These are phyloP conservation scores for Gracilaria domingensis DNA, from an alignment of 23 red algal genomes.

Conservation along the genomic window DNA sequence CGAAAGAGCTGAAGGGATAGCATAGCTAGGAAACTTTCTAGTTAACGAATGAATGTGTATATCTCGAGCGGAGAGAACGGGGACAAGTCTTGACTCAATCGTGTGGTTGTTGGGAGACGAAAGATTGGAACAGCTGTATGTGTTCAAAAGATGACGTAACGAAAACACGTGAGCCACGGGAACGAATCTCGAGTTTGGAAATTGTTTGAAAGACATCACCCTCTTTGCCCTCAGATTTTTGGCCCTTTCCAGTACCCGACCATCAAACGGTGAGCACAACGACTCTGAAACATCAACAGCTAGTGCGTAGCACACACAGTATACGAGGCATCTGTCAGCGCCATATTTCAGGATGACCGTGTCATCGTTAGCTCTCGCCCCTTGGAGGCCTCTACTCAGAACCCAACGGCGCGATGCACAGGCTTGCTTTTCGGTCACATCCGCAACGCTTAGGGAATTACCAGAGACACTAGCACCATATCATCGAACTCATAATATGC, in stretches of 20 bases:
- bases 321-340: conserved; percentile 14
- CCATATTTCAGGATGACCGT: background rate
- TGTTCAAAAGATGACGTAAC: background rate
- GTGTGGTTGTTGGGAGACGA: background rate
- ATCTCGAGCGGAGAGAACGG: background rate
- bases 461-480: background rate
- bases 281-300: no score
- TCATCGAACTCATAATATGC: background rate
- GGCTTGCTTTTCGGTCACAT: background rate
- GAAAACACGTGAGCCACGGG: background rate
- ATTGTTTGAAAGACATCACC: background rate
- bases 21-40: conserved; percentile 25
- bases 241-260: background rate
- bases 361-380: background rate
- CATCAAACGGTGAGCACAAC: background rate
- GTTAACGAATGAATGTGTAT: conserved; percentile 22
- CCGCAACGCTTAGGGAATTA: background rate
- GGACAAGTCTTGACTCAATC: conserved; percentile 9
- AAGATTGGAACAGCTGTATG: background rate
- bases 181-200: background rate
- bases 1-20: background rate
- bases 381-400: background rate
- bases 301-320: background rate
- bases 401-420: background rate
- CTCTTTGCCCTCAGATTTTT: background rate